A percentile compares a stretch with the other conserved stretches of the same genome.
Conservation (phyloP, 2,329 filamentous ascomycete species). For the Ceratocystis eucalypticola region DNA sequence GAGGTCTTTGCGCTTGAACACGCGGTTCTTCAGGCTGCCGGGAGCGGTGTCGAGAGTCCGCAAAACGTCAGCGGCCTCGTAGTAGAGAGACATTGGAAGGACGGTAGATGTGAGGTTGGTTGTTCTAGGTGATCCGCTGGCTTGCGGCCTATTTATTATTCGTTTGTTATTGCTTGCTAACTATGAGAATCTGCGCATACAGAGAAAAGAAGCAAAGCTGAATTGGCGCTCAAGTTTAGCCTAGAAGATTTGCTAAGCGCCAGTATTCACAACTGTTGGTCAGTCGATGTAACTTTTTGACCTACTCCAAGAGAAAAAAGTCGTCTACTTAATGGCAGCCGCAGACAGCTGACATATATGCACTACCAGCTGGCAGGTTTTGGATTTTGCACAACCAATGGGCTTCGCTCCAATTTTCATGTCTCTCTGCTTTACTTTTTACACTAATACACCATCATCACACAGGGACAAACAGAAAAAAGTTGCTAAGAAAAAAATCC, state of each 20-base stretch:
- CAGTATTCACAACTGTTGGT: no score
- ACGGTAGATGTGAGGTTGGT: not conserved
- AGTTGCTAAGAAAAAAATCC: not conserved
- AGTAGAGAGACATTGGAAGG: conserved; percentile 76
- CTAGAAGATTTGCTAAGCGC: not conserved
- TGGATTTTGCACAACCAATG: not conserved
- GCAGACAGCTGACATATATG: not conserved
- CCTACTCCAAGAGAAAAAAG: not conserved
- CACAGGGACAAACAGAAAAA: not conserved
- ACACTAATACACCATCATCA: no score
- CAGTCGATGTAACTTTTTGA: no score
- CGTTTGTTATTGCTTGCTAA: not conserved
- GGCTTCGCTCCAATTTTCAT: no score
- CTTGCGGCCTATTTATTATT: no score
- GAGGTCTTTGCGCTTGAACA: conserved; percentile 60
- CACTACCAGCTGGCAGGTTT: not conserved
- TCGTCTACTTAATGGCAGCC: not conserved
- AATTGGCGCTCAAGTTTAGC: not conserved
- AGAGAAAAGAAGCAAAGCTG: not conserved
- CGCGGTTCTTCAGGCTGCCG: conserved; percentile 75
- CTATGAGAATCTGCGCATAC: not conserved
- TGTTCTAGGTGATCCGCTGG: not conserved
- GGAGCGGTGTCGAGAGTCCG: conserved; percentile 43
- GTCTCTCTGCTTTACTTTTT: no score
- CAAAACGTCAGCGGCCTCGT: conserved; percentile 72